phyloP scores from a whole-genome alignment of 2,329 filamentous ascomycete species.

The Venturia effusa region DNA sequence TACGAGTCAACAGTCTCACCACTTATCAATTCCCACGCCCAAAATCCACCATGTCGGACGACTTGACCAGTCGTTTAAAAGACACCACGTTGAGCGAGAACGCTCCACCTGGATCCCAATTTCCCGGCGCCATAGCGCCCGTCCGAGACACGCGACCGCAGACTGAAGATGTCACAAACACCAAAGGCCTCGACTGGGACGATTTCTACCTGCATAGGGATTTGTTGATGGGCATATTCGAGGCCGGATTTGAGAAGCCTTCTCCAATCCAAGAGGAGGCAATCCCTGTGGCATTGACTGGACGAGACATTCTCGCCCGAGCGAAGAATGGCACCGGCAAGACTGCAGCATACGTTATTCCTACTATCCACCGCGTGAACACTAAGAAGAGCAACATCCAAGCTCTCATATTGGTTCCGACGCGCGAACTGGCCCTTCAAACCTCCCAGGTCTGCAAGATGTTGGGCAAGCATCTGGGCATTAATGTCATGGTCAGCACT shows the following conservation, averaged over 20 bases:
- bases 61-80: constrained; percentile 46
- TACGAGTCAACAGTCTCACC: neutral
- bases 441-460: constrained; percentile 99
- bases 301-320: constrained; percentile 86
- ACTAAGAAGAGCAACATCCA: constrained; percentile 94
- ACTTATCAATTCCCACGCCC: constrained; percentile 13
- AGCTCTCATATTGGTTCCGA: constrained; percentile 91
- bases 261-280: constrained; percentile 99
- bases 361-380: constrained; percentile 89
- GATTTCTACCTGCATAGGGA: constrained; percentile 93
- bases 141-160: constrained; percentile 66
- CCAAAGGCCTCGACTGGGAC: constrained; percentile 95
- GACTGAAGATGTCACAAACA: constrained; percentile 96
- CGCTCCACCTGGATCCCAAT: constrained; percentile 6
- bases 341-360: constrained; percentile 95
- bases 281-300: constrained; percentile 90
- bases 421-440: constrained; percentile 91
- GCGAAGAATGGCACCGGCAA: constrained; percentile 99
- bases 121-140: constrained; percentile 60
- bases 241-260: constrained; percentile 96
- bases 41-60: constrained; percentile 34
- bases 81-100: constrained; percentile 39
- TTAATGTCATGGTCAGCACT: constrained; percentile 99
- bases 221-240: constrained; percentile 97
- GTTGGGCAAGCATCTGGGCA: constrained; percentile 87